Base-by-base conservation (phyloP, 495 filamentous ascomycete genomes). In the Podospora appendiculata region DNA sequence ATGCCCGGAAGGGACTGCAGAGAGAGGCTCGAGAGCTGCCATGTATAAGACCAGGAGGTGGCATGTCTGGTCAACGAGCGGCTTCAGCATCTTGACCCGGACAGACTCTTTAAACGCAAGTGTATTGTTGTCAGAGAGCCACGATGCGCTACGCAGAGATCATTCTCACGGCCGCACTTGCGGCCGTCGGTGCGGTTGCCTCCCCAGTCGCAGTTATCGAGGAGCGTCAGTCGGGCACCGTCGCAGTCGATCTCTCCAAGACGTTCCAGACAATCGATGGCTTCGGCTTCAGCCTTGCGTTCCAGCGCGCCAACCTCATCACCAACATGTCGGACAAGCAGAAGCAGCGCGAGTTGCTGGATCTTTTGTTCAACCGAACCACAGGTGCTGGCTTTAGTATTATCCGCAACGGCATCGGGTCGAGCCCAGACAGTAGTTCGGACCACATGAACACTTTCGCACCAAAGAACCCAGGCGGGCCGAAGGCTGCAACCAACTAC, bases 381-480 rank as follows among this genome's bases (percentile, higher is more conserved):
- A 66, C 61, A 0, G 79, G 77, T 4, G 79, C 79, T 0, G 79
- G 77, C 3, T 65, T 83, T 47, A 69, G 71, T 18, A 80, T 83
- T 55, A 53, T 83, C 39, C 76, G 79, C 8, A 79, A 77, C 53
- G 75, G 79, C 17, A 78, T 83, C 58, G 78, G 78, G 8, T 78
- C 76, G 0, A 70, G 65, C 45, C 67, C 69, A 3, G 67, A 71
- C 59, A 67, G 62, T 43, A 59, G 59, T 41, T 64, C 58, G 25
- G 75, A 79, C 59, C 67, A 70, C 45, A 76, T 75, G 71, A 71
- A 76, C 56, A 69, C 70, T 1, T 72, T 77, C 18, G 69, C 68
- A 33, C 76, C 77, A 0, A 69, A 63, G 53, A 65, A 66, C 50
- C 76, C 77, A 7, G 70, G 71, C 14, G 58, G 63, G 19, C 70